phyloP scores from a whole-genome alignment of 352 stramenopile species.

The Globisporangium camurandrum region DNA sequence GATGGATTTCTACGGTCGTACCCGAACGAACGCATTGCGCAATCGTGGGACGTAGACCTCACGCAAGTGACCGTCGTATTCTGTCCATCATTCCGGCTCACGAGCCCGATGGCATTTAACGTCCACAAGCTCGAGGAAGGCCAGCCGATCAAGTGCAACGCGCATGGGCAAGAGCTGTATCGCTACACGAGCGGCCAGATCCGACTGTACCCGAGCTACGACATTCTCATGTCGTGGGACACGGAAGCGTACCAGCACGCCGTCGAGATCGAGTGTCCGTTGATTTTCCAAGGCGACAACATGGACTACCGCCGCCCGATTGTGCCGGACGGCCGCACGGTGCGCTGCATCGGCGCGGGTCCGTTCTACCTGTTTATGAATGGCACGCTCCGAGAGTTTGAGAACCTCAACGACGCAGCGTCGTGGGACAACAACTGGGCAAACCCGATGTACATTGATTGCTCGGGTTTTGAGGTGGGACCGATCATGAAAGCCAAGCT shows the following conservation, averaged over 20 bases:
- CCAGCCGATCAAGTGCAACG: conserved; percentile 10
- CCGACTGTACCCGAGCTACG: conserved; percentile 12
- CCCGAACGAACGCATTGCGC: conserved; percentile 5
- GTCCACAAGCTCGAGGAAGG: conserved; percentile 8
- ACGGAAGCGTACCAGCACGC: conserved; percentile 2
- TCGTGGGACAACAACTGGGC: conserved; percentile 16
- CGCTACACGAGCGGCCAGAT: conserved; percentile 8
- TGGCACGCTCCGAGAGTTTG: neutral
- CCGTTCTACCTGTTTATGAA: conserved; percentile 9
- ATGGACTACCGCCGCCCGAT: conserved; percentile 14
- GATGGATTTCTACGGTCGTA: conserved; percentile 13
- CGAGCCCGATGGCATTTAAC: conserved; percentile 7
- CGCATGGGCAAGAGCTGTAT: neutral
- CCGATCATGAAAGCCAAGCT: conserved; percentile 4
- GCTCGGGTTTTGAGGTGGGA: neutral
- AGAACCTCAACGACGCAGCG: no score
- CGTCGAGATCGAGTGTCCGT: conserved; percentile 13
- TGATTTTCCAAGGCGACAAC: conserved; percentile 1
- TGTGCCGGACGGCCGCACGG: conserved; percentile 10
- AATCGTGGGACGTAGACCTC: conserved; percentile 17
- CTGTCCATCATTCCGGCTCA: conserved; percentile 8
- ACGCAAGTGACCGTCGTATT: conserved; percentile 5
- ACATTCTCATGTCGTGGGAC: conserved; percentile 19
- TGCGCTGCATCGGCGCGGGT: conserved; percentile 4
- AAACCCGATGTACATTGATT: conserved; percentile 2